A percentile compares a stretch with the other conserved stretches of the same genome.
phyloP scores from a whole-genome alignment of 352 stramenopile species.

The Thraustochytrium striatum region DNA sequence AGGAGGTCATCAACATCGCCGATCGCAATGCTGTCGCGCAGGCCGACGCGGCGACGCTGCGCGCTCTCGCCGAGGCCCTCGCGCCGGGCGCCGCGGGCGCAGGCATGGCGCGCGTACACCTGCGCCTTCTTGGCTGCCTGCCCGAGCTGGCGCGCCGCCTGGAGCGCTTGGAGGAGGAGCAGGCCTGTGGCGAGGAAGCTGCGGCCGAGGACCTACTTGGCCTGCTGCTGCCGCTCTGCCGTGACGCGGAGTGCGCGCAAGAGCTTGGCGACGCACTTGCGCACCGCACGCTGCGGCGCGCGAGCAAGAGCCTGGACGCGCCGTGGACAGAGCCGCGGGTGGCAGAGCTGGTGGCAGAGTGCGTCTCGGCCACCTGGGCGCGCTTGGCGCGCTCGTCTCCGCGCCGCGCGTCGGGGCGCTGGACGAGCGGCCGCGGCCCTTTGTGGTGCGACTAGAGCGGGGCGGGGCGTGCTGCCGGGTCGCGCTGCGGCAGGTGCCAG shows the following conservation, averaged over 20 bases:
- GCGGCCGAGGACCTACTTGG: neutral
- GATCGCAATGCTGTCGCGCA: no score
- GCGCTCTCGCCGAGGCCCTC: no score
- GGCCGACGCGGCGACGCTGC: no score
- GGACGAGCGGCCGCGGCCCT: slow-evolving; percentile 18
- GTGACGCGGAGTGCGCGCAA: neutral
- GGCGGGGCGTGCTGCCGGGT: neutral
- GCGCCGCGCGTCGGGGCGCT: slow-evolving; percentile 12
- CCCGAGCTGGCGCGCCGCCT: no score
- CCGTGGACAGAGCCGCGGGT: neutral
- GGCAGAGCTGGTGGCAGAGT: slow-evolving; percentile 2
- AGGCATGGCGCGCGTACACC: no score
- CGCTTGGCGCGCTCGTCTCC: neutral
- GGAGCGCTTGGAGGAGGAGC: no score
- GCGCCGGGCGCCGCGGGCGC: no score
- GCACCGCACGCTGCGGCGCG: neutral
- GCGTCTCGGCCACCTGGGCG: neutral
- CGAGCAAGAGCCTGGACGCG: no score
- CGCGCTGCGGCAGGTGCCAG: slow-evolving; percentile 9
- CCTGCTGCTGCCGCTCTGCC: neutral
- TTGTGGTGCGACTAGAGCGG: neutral
- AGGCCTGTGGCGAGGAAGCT: no score
- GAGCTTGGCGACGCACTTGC: neutral
- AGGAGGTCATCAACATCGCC: no score
- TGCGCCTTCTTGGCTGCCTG: no score